phyloP scores from a whole-genome alignment of 805 yeast genomes.

The Candida krabiensis region DNA sequence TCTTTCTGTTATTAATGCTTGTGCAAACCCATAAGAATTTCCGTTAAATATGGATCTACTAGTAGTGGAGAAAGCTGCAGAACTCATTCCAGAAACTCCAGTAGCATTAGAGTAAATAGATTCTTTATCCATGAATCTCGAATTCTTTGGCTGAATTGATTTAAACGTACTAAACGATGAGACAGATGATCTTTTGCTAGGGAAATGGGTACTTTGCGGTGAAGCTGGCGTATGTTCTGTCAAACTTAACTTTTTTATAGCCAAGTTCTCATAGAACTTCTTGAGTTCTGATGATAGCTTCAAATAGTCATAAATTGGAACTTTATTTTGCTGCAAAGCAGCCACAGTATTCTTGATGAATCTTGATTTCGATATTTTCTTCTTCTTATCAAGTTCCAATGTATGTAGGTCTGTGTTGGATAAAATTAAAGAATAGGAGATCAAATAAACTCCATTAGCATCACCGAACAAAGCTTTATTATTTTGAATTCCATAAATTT shows the following conservation, averaged over 20 bases:
- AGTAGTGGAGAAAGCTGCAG: slow-evolving; percentile 2
- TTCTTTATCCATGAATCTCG: slow-evolving; percentile 5
- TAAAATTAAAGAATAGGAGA: slow-evolving; percentile 68
- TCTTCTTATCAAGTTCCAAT: slow-evolving; percentile 37
- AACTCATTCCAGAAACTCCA: neutral
- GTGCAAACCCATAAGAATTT: slow-evolving; percentile 27
- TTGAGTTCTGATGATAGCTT: slow-evolving; percentile 42
- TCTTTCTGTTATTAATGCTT: slow-evolving; percentile 26
- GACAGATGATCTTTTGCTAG: slow-evolving; percentile 9
- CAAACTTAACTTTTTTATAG: slow-evolving; percentile 32
- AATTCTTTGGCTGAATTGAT: slow-evolving; percentile 1
- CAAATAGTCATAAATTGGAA: slow-evolving; percentile 12
- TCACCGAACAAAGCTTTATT: slow-evolving; percentile 39
- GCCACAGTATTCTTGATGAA: slow-evolving; percentile 51
- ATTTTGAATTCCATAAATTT: slow-evolving; percentile 41
- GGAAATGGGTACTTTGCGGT: slow-evolving; percentile 4
- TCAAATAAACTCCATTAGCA: slow-evolving; percentile 61
- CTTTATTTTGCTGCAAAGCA: slow-evolving; percentile 39
- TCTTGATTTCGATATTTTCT: slow-evolving; percentile 40
- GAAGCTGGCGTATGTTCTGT: slow-evolving; percentile 1
- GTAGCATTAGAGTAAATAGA: slow-evolving; percentile 13
- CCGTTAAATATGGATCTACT: neutral
- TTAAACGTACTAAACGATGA: slow-evolving; percentile 9
- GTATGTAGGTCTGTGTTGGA: slow-evolving; percentile 79
- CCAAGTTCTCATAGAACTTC: slow-evolving; percentile 43